Base-by-base conservation (phyloP, 1,284 basidiomycete species). In the Tilletiaria anomala region DNA sequence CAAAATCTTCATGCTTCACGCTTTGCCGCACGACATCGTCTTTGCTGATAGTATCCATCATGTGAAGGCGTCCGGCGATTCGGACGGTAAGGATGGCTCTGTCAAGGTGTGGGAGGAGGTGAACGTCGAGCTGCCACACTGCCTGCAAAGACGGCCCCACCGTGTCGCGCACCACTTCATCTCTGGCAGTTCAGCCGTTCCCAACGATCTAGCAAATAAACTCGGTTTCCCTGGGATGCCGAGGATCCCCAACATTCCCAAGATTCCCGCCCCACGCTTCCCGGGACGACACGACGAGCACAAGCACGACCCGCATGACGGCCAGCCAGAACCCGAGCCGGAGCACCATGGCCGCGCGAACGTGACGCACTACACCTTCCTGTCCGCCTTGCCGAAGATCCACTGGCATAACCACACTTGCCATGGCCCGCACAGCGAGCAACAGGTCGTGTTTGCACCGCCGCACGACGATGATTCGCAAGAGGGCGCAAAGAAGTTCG, bases 1-100 rank as follows among this genome's bases (percentile, higher is more conserved):
- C 54, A 81, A 80, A 67, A 56, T 82, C 12, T 61, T 83, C 18
- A 70, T 76, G 50, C 81, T 76, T 65, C 80, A 83, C 66, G 72
- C 78, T 44, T 70, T 80, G 4, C 79, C 79, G 3, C 61, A 73
- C 31, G 68, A 72, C 18, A 68, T 78, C 32, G 58, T 80, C 14
- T 73, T 76, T 50, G 73, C 75, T 32, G 78, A 73, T 73, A 72
- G 61, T 53, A 71, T 72, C 17, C 64, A 69, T 57, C 49, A 54
- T 42, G 56, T 50, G n/a, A 20, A 48, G 38, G 37, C 37, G 20
- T 24, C 42, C n/a, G 37, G 45, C 15, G 37, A 24, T 18, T 23
- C 35, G 37, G 24, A 32, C 39, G 24, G 8, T 8, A 26, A 26
- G 24, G 24, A 14, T 26, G 24, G 24, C 6, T 6, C 24, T 14